Evolutionary conservation across 371 early-diverging fungal genomes (phyloP).

Genomic region (Mortierella sp.): DNA sequence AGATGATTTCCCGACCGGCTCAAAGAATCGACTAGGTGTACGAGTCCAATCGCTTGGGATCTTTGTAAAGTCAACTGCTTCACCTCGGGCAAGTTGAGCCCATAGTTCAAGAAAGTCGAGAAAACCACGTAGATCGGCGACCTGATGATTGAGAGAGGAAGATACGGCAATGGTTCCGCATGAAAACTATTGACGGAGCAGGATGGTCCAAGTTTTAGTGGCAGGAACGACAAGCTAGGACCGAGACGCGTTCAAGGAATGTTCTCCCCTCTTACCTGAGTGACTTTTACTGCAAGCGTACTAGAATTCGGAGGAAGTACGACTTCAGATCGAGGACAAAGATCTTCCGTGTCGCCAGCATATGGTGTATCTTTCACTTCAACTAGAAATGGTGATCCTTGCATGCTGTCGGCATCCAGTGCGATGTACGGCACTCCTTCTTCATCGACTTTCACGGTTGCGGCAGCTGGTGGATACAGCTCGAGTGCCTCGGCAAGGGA

Average conservation of each 20-base stretch:
- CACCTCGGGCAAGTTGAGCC: conserved; percentile 52
- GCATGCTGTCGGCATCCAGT: conserved; percentile 19
- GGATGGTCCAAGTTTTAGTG: not conserved
- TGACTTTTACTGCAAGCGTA: conserved; percentile 55
- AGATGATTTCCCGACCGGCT: conserved; percentile 16
- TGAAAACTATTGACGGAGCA: conserved; percentile 49
- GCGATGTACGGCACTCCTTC: conserved; percentile 34
- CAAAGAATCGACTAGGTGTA: conserved; percentile 54
- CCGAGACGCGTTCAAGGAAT: too few species aligned
- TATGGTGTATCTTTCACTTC: conserved; percentile 54
- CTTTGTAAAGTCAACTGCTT: conserved; percentile 43
- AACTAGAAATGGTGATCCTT: conserved; percentile 56
- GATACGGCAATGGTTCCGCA: conserved; percentile 57
- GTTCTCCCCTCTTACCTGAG: conserved; percentile 48
- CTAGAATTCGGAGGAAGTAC: conserved; percentile 38
- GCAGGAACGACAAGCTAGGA: conserved; percentile 3
- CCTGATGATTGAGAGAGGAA: conserved; percentile 55
- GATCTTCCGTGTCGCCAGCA: conserved; percentile 41
- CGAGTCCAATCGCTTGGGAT: conserved; percentile 56
- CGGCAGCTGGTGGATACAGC: conserved; percentile 56
- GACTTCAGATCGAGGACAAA: conserved; percentile 44
- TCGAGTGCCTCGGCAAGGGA: conserved; percentile 58
- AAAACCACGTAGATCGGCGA: conserved; percentile 55
- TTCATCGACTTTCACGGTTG: conserved; percentile 31
- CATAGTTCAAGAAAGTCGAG: conserved; percentile 58